phyloP scores from a whole-genome alignment of 805 yeast species.

The Cyberlindnera subsufficiens region DNA sequence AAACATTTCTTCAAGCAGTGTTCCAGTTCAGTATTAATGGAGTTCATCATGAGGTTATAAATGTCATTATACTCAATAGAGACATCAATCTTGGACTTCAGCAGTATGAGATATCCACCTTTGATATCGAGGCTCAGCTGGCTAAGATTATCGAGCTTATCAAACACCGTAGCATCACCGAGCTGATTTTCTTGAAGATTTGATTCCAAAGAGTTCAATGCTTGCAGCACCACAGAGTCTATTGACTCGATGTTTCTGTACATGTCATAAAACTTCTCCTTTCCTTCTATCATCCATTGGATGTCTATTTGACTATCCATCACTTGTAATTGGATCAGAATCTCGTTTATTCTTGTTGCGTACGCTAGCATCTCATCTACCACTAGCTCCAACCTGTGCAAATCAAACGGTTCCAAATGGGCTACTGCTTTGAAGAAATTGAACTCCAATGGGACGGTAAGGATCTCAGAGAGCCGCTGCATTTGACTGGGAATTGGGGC shows the following conservation, averaged over 20 bases:
- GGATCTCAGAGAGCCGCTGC: slow-evolving; percentile 18
- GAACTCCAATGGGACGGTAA: slow-evolving; percentile 19
- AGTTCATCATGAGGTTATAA: slow-evolving; percentile 32
- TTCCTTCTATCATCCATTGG: slow-evolving; percentile 31
- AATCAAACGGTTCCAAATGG: slow-evolving; percentile 22
- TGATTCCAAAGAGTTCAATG: slow-evolving; percentile 30
- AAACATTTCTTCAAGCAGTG: slow-evolving; percentile 30
- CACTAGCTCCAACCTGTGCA: slow-evolving; percentile 12
- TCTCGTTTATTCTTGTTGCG: slow-evolving; percentile 13
- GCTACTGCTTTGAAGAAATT: slow-evolving; percentile 21
- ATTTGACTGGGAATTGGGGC: background rate
- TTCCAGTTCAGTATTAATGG: slow-evolving; percentile 35
- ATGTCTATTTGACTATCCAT: slow-evolving; percentile 4
- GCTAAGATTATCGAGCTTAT: slow-evolving; percentile 29
- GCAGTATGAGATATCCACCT: slow-evolving; percentile 22
- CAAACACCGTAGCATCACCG: slow-evolving; percentile 24
- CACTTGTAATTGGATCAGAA: slow-evolving; percentile 6
- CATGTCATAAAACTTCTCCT: slow-evolving; percentile 27
- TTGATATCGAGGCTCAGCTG: slow-evolving; percentile 20
- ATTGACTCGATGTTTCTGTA: slow-evolving; percentile 26
- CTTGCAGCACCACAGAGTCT: slow-evolving; percentile 29
- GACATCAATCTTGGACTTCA: slow-evolving; percentile 32
- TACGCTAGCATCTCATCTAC: slow-evolving; percentile 19
- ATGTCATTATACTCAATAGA: slow-evolving; percentile 41
- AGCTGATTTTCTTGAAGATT: slow-evolving; percentile 19